Base-by-base conservation (phyloP, 2,329 filamentous ascomycete genomes). In the Pseudogymnoascus destructans region DNA sequence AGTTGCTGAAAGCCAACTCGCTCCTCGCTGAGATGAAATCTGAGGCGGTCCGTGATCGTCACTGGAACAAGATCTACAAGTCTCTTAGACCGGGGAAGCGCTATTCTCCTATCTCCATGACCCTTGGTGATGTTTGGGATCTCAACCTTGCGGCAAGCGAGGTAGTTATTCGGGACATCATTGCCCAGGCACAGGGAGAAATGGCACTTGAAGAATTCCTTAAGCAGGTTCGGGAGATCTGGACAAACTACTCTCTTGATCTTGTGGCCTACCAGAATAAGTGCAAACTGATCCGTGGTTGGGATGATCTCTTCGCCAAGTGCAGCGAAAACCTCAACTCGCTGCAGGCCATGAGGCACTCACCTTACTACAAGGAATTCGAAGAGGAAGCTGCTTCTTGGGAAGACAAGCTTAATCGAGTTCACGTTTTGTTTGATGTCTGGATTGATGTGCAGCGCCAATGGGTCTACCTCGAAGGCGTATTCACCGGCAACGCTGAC, bases 381-480 rank as follows among this genome's bases (percentile, higher is more conserved):
- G 93, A 98, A 70, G 93, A 98, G 66, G 93, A 98, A 66, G 95
- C 95, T 5, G 87, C 90, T 0, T 82, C 87, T 0, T 98, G 93
- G 93, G 95, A 98, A 73, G 95, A 98, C 73, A 95, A 95, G 71
- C 79, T 99, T 23, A 99, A 97, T 71, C 84, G 93, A 49, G 90
- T 98, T 2, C 93, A 98, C 69, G 89, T 98, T 13, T 79, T 98
- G 8, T 98, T 99, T 68, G 93, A 99, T 70, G 91, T 98, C 13
- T 99, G 95, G 95, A 98, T 98, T 66, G 95, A 98, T 73, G 95
- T 99, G n/a, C 93, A 99, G 72, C 86, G 95, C 61, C 93, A 98
- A 74, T 99, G 93, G 93, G 93, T 98, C 6, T 99, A 99, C 70
- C 81, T 99, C 4, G 95, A 99, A 73, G 93, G 93, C 64, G 93